Evolutionary conservation across 2,329 filamentous ascomycete genomes (phyloP), one percentile per base, ranked within the genome.

Genomic region (Fusarium lateritium): DNA sequence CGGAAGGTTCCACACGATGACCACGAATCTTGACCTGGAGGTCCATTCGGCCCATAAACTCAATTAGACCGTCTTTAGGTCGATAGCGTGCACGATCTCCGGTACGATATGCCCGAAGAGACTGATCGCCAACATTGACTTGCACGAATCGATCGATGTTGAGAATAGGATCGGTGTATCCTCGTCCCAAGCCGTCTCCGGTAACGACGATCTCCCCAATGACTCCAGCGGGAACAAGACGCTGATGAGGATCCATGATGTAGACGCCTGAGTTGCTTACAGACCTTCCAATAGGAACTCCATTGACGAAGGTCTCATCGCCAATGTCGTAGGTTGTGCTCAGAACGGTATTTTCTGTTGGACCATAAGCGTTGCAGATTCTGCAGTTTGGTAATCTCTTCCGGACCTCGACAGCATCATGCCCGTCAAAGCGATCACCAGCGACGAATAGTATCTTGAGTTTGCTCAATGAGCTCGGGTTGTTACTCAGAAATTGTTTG

Each of bases 11-110:
- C 26, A 79, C 51, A 4, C 77, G 73, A 10, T 78, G 70, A 11
- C 77, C 76, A 21, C 75, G 70, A 11, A 79, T 65, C 56, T 78
- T 78, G 49, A 76, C 61, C 7, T 24, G 24, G 7, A 24, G 24
- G 24, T 78, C 76, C 3, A 73, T 70, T 14, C 76, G 73, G 2
- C 73, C 73, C 2, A 77, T 59, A 49, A 76, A 77, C 40, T 76
- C 75, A 3, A 78, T 34, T 3, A 65, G 42, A 2, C 71, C 70
- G 46, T 77, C 73, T 1, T 15, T 21, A 0, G 65, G 66, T 1
- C 73, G 53, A 34, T 61, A 72, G 2, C 76, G 72, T 11, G 65
- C 73, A 26, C 56, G 55, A 26, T 78, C 76, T 2, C 76, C 76
- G 0, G 76, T 78, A 4, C 50, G 22, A 17, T 60, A 60, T 3